These are phyloP conservation scores for Pseudocohnilembus persalinus DNA, from an alignment of 169 alveolate species.

Conservation along the genomic window DNA sequence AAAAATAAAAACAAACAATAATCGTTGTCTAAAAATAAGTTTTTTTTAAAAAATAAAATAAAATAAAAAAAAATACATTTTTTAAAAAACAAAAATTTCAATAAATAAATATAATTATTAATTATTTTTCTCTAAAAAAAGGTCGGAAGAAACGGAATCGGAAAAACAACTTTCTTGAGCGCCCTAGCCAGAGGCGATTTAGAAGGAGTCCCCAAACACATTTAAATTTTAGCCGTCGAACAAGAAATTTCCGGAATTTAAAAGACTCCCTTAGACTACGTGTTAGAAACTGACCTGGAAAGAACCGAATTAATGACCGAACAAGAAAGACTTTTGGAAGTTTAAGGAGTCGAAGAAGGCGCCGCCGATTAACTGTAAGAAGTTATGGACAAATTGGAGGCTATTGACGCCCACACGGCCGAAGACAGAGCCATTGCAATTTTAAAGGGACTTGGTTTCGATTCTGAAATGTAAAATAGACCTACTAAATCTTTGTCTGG, in stretches of 20 bases:
- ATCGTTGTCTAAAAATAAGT: too few species aligned
- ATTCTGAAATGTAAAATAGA: conserved; percentile 78
- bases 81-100: too few species aligned
- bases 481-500: conserved; percentile 91
- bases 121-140: not conserved
- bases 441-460: conserved; percentile 93
- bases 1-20: too few species aligned
- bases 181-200: conserved; percentile 93
- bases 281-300: conserved; percentile 92
- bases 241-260: conserved; percentile 87
- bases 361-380: conserved; percentile 64
- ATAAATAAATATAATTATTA: too few species aligned
- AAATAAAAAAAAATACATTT: too few species aligned
- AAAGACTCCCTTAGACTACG: conserved; percentile 90
- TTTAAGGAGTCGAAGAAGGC: conserved; percentile 62
- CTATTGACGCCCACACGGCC: conserved; percentile 90
- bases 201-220: conserved; percentile 90
- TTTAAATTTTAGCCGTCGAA: conserved; percentile 94
- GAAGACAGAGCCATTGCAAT: conserved; percentile 90
- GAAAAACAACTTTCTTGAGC: conserved; percentile 94
- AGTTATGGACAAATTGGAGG: conserved; percentile 82
- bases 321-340: conserved; percentile 70
- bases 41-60: too few species aligned
- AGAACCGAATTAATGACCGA: conserved; percentile 88
- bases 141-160: conserved; percentile 97